Evolutionary conservation across 2,329 filamentous ascomycete species (phyloP).

Genomic region (Penicillium aurantiogriseum): DNA sequence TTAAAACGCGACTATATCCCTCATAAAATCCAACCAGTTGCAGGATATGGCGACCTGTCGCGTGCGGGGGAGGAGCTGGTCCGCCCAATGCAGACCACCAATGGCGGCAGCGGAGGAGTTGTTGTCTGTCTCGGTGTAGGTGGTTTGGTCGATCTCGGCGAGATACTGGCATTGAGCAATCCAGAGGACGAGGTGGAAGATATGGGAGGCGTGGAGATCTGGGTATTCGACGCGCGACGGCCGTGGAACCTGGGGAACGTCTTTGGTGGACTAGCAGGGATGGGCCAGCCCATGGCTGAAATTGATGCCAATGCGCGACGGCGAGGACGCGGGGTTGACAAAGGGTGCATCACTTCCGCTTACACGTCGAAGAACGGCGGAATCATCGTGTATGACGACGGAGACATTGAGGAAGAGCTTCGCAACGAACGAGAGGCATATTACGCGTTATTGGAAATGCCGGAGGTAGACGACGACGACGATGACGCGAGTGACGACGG

Average conservation of each 20-base stretch:
- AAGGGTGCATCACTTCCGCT: slow-evolving; percentile 67
- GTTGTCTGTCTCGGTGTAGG: slow-evolving; percentile 92
- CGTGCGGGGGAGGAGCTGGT: slow-evolving; percentile 76
- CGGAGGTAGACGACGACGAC: slow-evolving; percentile 77
- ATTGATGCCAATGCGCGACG: slow-evolving; percentile 44
- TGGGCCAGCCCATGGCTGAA: slow-evolving; percentile 51
- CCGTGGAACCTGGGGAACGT: slow-evolving; percentile 96
- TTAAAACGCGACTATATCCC: slow-evolving; percentile 96
- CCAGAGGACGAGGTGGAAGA: slow-evolving; percentile 60
- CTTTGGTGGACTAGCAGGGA: slow-evolving; percentile 69
- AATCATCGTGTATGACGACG: slow-evolving; percentile 92
- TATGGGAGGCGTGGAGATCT: slow-evolving; percentile 86
- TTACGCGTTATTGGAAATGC: slow-evolving; percentile 83
- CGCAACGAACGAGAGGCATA: slow-evolving; percentile 75
- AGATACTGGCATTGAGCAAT: slow-evolving; percentile 73
- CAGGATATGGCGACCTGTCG: slow-evolving; percentile 86
- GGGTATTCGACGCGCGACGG: slow-evolving; percentile 86
- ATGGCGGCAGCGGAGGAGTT: slow-evolving; percentile 81
- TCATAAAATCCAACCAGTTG: slow-evolving; percentile 93
- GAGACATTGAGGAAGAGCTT: slow-evolving; percentile 86
- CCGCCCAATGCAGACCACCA: slow-evolving; percentile 77
- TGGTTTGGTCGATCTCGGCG: slow-evolving; percentile 82
- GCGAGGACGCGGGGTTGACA: slow-evolving; percentile 65
- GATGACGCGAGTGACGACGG: slow-evolving; percentile 62
- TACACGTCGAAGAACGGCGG: slow-evolving; percentile 81